Percentiles rank a stretch among this genome's conserved stretches.
Conservation (phyloP, 176 grass and related monocot species). For the Avena insularis region DNA sequence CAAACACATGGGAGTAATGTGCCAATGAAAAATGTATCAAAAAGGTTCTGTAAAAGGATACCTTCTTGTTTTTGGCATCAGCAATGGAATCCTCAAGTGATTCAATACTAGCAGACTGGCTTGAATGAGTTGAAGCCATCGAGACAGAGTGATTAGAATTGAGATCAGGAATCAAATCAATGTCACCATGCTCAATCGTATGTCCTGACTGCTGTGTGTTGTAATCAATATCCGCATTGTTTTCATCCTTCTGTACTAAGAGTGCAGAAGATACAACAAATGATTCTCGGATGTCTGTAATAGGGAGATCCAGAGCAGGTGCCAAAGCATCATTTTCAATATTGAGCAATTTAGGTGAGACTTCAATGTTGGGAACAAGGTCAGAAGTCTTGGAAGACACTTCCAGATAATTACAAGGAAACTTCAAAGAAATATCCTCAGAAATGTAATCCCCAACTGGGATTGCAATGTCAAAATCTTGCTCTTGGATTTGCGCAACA, state of each 20-base stretch:
- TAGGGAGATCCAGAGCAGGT: slow-evolving; percentile 16
- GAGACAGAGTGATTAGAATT: slow-evolving; percentile 50
- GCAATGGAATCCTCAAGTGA: slow-evolving; percentile 58
- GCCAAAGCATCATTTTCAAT: slow-evolving; percentile 31
- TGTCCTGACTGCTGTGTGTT: slow-evolving; percentile 2
- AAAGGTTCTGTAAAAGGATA: slow-evolving; percentile 37
- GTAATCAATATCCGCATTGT: not conserved
- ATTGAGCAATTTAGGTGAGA: slow-evolving; percentile 27
- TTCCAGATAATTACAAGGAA: slow-evolving; percentile 32
- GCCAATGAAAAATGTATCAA: not conserved
- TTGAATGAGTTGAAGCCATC: slow-evolving; percentile 47
- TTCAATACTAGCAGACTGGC: slow-evolving; percentile 51
- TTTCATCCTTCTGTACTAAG: slow-evolving; percentile 29
- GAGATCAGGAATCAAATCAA: slow-evolving; percentile 51
- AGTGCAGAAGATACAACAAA: slow-evolving; percentile 18
- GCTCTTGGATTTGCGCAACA: slow-evolving; percentile 20
- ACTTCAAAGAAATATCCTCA: slow-evolving; percentile 13
- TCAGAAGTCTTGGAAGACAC: not conserved
- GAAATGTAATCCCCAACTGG: slow-evolving; percentile 4
- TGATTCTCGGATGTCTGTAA: slow-evolving; percentile 20
- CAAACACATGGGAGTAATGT: slow-evolving; percentile 1
- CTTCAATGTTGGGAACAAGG: slow-evolving; percentile 11
- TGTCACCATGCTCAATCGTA: slow-evolving; percentile 24
- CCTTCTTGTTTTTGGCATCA: slow-evolving; percentile 70
- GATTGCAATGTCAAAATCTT: slow-evolving; percentile 18